Base-by-base conservation (phyloP, 1,284 basidiomycete genomes). In the Cryptococcus sp. region DNA sequence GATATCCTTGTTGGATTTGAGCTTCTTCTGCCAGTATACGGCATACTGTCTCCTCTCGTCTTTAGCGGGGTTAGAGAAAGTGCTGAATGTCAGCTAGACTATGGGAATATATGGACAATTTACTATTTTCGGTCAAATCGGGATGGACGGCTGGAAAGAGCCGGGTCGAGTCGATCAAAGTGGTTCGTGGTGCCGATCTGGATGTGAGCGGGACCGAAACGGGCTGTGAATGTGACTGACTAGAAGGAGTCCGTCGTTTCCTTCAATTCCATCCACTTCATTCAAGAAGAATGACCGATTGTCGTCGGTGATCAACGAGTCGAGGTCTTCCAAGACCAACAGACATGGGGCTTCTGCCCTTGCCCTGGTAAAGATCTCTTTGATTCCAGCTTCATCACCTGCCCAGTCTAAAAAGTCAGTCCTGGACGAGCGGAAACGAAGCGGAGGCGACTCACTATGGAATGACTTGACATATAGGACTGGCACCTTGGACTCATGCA, bases 241-340 rank as follows among this genome's bases (percentile, higher is more conserved):
- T 52, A 89, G 76, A 41, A 90, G 79, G 7, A 91, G 60, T 0
- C 88, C 88, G 58, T 89, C 83, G 62, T 90, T 90, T 28, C 83
- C 80, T 41, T 70, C 76, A 40, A 78, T 52, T 4, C 77, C 78
- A 54, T 78, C 77, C 10, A 90, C 76, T 63, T 89, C 85, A 64
- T 90, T 90, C 46, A 91, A 78, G 81, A 91, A 91, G 78, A 86
- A 90, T 0, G 86, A 86, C 22, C 87, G 81, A 63, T 88, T 89
- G 9, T 68, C 45, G 62, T 88, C 82, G 55, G 82, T 86, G 75
- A 91, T 86, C 45, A 88, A 77, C 57, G 83, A 85, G 64, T 91
- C 88, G 7, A 91, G 75, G 67, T 91, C 88, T 70, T 91, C 88
- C 3, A 91, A 70, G 53, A 91, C 78, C 48, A 91, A 64, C 24